Evolutionary conservation across 768 basidiomycete species (phyloP).

Genomic region (Boletus sp.): DNA sequence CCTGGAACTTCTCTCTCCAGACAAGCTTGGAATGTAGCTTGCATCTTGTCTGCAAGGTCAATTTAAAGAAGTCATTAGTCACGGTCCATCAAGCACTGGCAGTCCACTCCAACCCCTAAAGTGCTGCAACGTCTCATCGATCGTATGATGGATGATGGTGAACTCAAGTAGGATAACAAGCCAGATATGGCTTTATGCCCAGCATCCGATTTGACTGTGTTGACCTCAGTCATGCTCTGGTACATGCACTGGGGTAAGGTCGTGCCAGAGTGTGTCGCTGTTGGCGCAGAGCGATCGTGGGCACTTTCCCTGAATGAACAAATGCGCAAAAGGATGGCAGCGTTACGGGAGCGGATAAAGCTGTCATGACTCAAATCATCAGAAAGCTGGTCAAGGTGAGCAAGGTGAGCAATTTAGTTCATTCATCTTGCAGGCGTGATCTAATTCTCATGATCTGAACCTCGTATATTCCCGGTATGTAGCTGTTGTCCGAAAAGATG

Average conservation of each 20-base stretch:
- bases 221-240: conserved; percentile 39
- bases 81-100: no score
- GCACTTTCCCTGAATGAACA: conserved; percentile 44
- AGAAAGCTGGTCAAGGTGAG: conserved; percentile 11
- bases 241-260: no score
- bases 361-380: conserved; percentile 11
- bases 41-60: no score
- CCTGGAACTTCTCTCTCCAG: no score
- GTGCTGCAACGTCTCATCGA: no score
- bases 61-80: no score
- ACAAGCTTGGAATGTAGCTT: no score
- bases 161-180: no score
- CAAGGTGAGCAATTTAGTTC: conserved; percentile 16
- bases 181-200: conserved; percentile 23
- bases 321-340: conserved; percentile 6
- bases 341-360: conserved; percentile 13
- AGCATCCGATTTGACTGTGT: conserved; percentile 42
- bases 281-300: conserved; percentile 36
- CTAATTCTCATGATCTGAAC: not conserved
- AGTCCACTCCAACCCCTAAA: no score
- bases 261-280: conserved; percentile 31
- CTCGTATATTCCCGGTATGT: no score
- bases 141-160: no score
- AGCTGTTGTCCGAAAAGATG: conserved; percentile 17
- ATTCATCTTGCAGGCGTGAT: not conserved